A percentile compares a stretch with the other conserved stretches of the same genome.
Conservation (phyloP, 2,329 filamentous ascomycete species). For the Venturia nashicola region DNA sequence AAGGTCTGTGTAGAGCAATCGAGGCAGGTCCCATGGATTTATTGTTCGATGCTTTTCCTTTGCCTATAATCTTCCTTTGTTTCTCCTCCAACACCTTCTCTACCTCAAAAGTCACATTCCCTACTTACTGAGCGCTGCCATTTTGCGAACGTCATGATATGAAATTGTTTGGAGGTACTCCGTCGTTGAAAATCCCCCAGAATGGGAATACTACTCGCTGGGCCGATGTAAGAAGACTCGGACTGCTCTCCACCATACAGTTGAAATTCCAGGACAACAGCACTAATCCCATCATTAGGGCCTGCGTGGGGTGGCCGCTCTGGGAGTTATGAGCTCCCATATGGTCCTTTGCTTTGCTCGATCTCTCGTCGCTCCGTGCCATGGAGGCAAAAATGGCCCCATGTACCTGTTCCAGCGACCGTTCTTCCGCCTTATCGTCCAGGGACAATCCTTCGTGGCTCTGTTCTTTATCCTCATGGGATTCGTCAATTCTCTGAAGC, state of each 20-base stretch:
- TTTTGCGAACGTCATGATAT: background rate
- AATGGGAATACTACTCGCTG: constrained; percentile 3
- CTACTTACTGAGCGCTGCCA: background rate
- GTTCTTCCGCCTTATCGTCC: constrained; percentile 16
- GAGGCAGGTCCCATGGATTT: background rate
- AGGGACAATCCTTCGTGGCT: constrained; percentile 17
- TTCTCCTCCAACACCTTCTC: background rate
- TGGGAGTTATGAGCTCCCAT: constrained; percentile 9
- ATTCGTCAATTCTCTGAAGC: constrained; percentile 19
- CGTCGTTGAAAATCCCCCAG: background rate
- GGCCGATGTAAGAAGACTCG: constrained; percentile 4
- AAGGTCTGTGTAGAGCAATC: background rate
- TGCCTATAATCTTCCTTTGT: background rate
- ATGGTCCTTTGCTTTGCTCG: constrained; percentile 5
- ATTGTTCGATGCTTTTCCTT: background rate
- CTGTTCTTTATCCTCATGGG: constrained; percentile 21
- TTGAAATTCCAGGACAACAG: background rate
- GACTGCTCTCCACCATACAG: background rate
- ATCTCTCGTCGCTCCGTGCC: background rate
- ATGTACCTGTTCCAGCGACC: constrained; percentile 17
- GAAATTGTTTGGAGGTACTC: background rate
- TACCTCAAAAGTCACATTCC: background rate
- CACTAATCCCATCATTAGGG: background rate
- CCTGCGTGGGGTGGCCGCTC: constrained; percentile 9
- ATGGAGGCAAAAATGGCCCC: constrained; percentile 11